A percentile compares a stretch with the other conserved stretches of the same genome.
Conservation (phyloP, 352 stramenopile species). For the Poterioochromonas sp. region DNA sequence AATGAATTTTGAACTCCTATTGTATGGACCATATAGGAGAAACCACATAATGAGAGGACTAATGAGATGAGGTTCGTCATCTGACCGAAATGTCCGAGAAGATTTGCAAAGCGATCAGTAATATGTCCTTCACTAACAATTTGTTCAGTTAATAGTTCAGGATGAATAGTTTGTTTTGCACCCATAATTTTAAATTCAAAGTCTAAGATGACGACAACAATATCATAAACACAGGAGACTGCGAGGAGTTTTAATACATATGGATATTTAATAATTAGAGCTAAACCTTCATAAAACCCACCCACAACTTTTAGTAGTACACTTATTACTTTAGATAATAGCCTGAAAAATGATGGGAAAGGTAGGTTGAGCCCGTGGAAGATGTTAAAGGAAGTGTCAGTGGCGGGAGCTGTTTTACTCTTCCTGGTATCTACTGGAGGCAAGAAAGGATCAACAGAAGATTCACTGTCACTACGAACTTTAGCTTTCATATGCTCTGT, state of each 20-base stretch:
- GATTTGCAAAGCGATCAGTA: slow-evolving; percentile 45
- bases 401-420: not conserved
- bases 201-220: slow-evolving; percentile 64
- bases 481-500: not conserved
- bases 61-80: slow-evolving; percentile 60
- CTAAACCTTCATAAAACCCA: slow-evolving; percentile 47
- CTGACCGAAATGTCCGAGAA: slow-evolving; percentile 67
- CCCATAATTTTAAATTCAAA: slow-evolving; percentile 70
- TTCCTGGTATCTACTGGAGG: not conserved
- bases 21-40: slow-evolving; percentile 55
- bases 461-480: not conserved
- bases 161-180: not conserved
- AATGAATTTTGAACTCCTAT: slow-evolving; percentile 57
- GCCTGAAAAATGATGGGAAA: not conserved
- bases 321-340: not conserved
- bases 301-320: not conserved
- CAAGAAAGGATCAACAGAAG: not conserved
- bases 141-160: not conserved
- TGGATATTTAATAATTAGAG: slow-evolving; percentile 53
- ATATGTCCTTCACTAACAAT: slow-evolving; percentile 1
- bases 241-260: slow-evolving; percentile 60
- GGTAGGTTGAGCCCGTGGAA: not conserved
- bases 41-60: slow-evolving; percentile 56
- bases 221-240: slow-evolving; percentile 63
- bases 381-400: not conserved